Base-by-base conservation (phyloP, 2,329 filamentous ascomycete species). In the Botrytis paeoniae region DNA sequence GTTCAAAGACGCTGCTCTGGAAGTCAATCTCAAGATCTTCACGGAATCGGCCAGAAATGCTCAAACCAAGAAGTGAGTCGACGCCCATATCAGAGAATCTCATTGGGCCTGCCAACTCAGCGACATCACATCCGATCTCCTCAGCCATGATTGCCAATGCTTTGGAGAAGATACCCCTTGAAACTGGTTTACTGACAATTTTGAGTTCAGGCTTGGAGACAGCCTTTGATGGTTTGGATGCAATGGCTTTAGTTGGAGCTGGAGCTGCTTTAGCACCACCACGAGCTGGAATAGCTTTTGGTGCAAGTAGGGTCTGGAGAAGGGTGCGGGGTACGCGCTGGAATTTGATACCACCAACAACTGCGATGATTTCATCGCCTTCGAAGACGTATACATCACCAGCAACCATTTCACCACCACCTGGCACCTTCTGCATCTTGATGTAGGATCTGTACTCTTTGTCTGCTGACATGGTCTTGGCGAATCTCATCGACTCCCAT, bases 41-140 rank as follows among this genome's bases (percentile, higher is more conserved):
- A 14, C 86, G 85, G 73, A 89, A 85, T 35, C 86, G 83, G 29
- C 85, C 86, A 18, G 84, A 84, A 57, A 89, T 87, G 6, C 85
- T 88, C 57, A 90, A 81, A 1, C 85, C 84, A 80, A 90, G 86
- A 29, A 90, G 83, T 3, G 88, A 89, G 78, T 90, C 88, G n/a
- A 89, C 85, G 32, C 88, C 88, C 3, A 89, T 82, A 75, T 89
- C 87, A 4, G 83, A 81, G 77, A 89, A 88, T 59, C 82, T 83
- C 18, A 86, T 86, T 72, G 85, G 85, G 75, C 89, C 86, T 1
- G 83, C 86, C 4, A 89, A 82, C 76, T 89, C 88, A 60, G 85
- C 85, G 25, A 85, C 81, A n/a, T 83, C 82, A 51, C 88, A 83
- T 74, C 87, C 87, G 8, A 87, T 84, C 77, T 89, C 88, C 74